Base-by-base conservation (phyloP, 768 basidiomycete genomes). In the Xerocomellus amylosporus region DNA sequence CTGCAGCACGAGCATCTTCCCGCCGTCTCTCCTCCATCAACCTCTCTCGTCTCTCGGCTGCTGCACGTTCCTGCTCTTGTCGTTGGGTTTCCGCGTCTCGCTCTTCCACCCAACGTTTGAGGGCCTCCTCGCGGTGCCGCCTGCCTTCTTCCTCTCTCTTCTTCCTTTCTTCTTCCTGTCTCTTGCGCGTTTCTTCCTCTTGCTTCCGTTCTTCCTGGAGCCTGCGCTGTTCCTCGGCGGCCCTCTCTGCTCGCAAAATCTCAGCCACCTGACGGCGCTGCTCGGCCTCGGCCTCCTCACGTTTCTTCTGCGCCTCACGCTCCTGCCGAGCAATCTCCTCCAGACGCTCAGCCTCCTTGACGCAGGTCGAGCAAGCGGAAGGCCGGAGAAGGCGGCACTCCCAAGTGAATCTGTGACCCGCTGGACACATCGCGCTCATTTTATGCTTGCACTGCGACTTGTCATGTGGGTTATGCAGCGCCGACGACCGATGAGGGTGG, bases 401-500 rank as follows among this genome's bases (percentile, higher is more conserved):
- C 69, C 75, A 79, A 0, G 53, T 52, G 33, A 70, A 68, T 1
- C 39, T 40, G 55, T 75, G 74, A 8, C 74, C 73, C 5, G 69
- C 56, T 0, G 43, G 6, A 62, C 87, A 87, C 47, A 60, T 71
- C 1, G 51, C 60, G 6, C 61, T 46, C 43, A 80, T 50, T 14
- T 70, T 59, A 2, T 66, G 50, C 19, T 66, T 59, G 66, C 86
- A 87, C 0, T 54, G 53, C 72, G 82, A 77, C 1, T 24, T 33
- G 17, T 49, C 41, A n/a, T 64, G 65, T 1, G 44, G 54, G 8
- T 54, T 44, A 3, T 17, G 19, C 8, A 42, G 28, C 41, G 61
- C 80, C 76, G 10, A 77, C 77, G 57, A 82, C 77, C 43, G 52
- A 60, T 5, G 48, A 51, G 78, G 78, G 63, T 88, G 86, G 53